Base-by-base conservation (phyloP, 176 grass and related monocot genomes). In the Bonia amplexicaulis region DNA sequence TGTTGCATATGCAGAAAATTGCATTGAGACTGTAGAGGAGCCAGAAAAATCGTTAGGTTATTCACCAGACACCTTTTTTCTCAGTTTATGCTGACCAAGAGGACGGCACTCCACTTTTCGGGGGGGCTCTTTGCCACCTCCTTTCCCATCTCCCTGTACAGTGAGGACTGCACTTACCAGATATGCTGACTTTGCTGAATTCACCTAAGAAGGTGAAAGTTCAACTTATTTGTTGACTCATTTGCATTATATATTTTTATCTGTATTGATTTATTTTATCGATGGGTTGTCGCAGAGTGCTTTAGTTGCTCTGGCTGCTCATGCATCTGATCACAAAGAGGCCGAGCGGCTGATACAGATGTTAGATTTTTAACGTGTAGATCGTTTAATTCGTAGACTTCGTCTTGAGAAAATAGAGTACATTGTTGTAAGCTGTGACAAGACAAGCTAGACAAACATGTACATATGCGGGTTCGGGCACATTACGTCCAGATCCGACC, bases 1-100 rank as follows among this genome's bases (percentile, higher is more conserved):
- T 74, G 93, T 93, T 67, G 96, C 95, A 47, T 98, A 83, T 73
- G 74, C 91, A 82, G 96, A 98, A 84, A 98, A 98, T 78, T 90
- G 69, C 57, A 47, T 26, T 13, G 93, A 98, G 86, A 87, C 42
- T 76, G 91, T 98, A 35, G 96, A 93, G 90, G 93, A 93, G 79
- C 80, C 91, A 87, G 93, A 88, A 87, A 98, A 83, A 44, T 57
- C 93, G 2, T 84, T 98, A 71, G 91, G 78, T 77, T 93, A 92
- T 88, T 87, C 96, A 73, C 74, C 91, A 87, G 91, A 98, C 75
- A 93, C 87, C 20, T 87, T 71, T 71, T 69, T 98, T 98, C 88
- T 93, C 96, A 63, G 92, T 98, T 79, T 89, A 93, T 92, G 75
- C 91, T 59, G 89, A 98, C 53, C 89, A 95, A 82, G 91, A 95